Conservation (phyloP, 1,284 basidiomycete species). For the Rhodotorula sp. region DNA sequence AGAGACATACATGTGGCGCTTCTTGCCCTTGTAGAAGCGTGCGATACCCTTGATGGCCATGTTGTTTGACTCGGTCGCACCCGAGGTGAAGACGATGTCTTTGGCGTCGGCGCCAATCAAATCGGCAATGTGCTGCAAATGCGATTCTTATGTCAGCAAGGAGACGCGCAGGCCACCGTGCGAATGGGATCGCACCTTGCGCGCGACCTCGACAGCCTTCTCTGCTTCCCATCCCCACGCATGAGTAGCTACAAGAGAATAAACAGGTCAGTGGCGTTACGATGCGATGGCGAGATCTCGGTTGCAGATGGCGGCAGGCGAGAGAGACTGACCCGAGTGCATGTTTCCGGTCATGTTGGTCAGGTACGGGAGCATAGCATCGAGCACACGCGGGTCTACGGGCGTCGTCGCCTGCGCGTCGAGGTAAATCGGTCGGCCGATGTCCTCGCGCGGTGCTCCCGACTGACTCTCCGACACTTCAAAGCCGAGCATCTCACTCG, state of each 20-base stretch:
- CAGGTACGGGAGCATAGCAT: slow-evolving; percentile 93
- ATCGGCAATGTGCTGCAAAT: slow-evolving; percentile 73
- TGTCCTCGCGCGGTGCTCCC: background rate
- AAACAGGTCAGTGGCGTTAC: background rate
- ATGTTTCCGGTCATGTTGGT: slow-evolving; percentile 94
- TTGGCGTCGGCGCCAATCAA: slow-evolving; percentile 92
- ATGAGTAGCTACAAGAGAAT: slow-evolving; percentile 61
- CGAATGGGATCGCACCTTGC: slow-evolving; percentile 11
- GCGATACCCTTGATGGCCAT: slow-evolving; percentile 98
- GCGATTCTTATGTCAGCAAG: background rate
- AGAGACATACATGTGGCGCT: slow-evolving; percentile 71
- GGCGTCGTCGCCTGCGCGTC: slow-evolving; percentile 97
- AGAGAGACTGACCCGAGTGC: background rate
- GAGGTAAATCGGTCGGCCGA: slow-evolving; percentile 72
- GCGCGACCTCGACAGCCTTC: slow-evolving; percentile 68
- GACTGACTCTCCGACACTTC: slow-evolving; percentile 22
- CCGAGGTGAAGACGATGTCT: slow-evolving; percentile 96
- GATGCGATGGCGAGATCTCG: background rate
- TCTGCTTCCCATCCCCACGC: slow-evolving; percentile 99
- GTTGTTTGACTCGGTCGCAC: slow-evolving; percentile 98
- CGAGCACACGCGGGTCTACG: slow-evolving; percentile 93
- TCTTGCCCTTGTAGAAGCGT: slow-evolving; percentile 80
- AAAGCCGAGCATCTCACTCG: slow-evolving; percentile 35
- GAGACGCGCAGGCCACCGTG: background rate
- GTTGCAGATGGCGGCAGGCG: background rate